Base-by-base conservation (phyloP, 495 filamentous ascomycete genomes). In the Acidiella bohemica region DNA sequence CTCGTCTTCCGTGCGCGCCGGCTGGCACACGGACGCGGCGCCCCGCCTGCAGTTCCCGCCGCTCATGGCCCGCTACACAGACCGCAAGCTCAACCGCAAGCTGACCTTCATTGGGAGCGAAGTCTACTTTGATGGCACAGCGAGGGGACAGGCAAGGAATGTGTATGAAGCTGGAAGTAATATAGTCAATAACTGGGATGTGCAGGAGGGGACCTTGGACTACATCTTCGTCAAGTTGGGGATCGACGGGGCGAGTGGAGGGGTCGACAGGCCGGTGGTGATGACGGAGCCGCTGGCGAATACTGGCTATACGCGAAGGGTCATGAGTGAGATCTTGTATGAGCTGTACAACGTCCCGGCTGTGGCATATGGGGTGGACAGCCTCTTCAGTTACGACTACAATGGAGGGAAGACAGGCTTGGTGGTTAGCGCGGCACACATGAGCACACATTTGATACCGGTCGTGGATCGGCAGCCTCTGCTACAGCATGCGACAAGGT, bases 241-340 rank as follows among this genome's bases (percentile, higher is more conserved):
- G 10, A 68, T 95, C 38, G 82, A 93, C 41, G 81, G 78, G 5
- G 12, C 60, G 12, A 60, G 65, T 35, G 84, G 82, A 22, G 69
- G 71, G 6, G 72, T 97, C 26, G 86, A 84, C 44, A 65, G 85
- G 52, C 84, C 88, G 2, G 71, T 97, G 43, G 76, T 97, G 30
- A 92, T 97, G 84, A 96, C 90, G 0, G 90, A 97, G 58, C 79
- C 92, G 0, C 76, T 94, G 42, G 90, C 87, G 8, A 94, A 94
- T 57, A 60, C 90, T 38, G 71, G 67, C 17, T 96, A 97, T 58
- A 76, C 84, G 24, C 62, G 85, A 46, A 84, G 80, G 63, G 85
- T 83, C 49, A 95, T 96, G 85, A 90, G 80, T 42, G 90, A 97
- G 59, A 83, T 96, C 40, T 65, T 97, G 17, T 97, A 94, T 59